Evolutionary conservation across 306 rosid species (phyloP).

Genomic region (Dalbergia cochinchinensis): DNA sequence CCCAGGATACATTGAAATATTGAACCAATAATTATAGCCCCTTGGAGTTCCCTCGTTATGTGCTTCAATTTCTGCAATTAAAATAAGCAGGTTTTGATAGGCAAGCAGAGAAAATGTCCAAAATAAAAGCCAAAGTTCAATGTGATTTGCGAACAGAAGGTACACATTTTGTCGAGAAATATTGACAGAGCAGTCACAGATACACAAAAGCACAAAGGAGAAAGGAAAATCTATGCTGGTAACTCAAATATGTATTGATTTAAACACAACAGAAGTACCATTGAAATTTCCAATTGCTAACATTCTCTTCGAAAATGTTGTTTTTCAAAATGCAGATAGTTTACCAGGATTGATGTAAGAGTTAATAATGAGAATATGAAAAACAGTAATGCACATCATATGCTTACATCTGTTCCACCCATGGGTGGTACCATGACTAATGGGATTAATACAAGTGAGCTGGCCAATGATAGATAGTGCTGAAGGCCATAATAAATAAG

Average conservation of each 20-base stretch:
- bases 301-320: slow-evolving; percentile 29
- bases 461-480: slow-evolving; percentile 89
- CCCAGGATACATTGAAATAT: slow-evolving; percentile 89
- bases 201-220: slow-evolving; percentile 18
- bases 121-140: slow-evolving; percentile 21
- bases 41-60: slow-evolving; percentile 98
- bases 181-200: slow-evolving; percentile 18
- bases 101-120: slow-evolving; percentile 39
- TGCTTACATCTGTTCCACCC: slow-evolving; percentile 97
- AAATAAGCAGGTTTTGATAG: slow-evolving; percentile 35
- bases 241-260: background rate
- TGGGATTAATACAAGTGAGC: slow-evolving; percentile 90
- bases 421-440: slow-evolving; percentile 87
- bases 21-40: slow-evolving; percentile 92
- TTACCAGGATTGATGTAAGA: slow-evolving; percentile 21
- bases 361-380: slow-evolving; percentile 29
- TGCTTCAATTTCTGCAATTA: slow-evolving; percentile 85
- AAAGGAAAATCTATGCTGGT: slow-evolving; percentile 2
- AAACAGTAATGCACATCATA: slow-evolving; percentile 40
- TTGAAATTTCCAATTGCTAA: slow-evolving; percentile 30
- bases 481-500: slow-evolving; percentile 86
- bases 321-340: slow-evolving; percentile 34
- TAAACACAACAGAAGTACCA: background rate
- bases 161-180: slow-evolving; percentile 26
- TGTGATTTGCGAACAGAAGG: slow-evolving; percentile 16